Percentiles rank a stretch among this genome's conserved stretches.
phyloP scores from a whole-genome alignment of 352 stramenopile species.

The Thalassiosira gravida region DNA sequence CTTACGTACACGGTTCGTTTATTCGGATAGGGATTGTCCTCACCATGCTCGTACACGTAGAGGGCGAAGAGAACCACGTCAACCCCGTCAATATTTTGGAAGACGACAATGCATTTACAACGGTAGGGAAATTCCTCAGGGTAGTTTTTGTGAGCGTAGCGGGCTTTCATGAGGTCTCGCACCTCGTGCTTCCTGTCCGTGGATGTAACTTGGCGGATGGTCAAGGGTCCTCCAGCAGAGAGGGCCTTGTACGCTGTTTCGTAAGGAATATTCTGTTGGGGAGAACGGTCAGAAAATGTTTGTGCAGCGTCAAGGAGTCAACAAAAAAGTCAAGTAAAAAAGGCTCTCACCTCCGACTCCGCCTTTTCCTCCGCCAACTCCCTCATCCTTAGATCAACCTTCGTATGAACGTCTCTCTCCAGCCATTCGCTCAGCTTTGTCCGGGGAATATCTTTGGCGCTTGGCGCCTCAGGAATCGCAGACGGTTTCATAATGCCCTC shows the following conservation, averaged over 20 bases:
- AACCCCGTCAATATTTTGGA: conserved; percentile 98
- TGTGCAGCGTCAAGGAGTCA: conserved; percentile 19
- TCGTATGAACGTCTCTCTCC: conserved; percentile 89
- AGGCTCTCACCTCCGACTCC: conserved; percentile 76
- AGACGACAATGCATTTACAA: conserved; percentile 98
- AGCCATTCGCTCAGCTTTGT: conserved; percentile 94
- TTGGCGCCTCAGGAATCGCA: conserved; percentile 85
- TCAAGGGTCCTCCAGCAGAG: conserved; percentile 87
- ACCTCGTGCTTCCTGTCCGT: conserved; percentile 95
- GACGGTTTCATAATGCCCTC: no score
- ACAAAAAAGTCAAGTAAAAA: conserved; percentile 1
- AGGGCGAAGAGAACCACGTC: conserved; percentile 98
- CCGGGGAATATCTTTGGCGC: conserved; percentile 91
- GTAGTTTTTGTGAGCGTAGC: conserved; percentile 85
- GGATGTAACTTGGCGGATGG: conserved; percentile 93
- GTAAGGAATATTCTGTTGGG: conserved; percentile 71
- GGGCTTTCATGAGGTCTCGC: conserved; percentile 91
- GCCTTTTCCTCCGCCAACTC: conserved; percentile 84
- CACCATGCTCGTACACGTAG: conserved; percentile 99
- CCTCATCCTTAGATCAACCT: conserved; percentile 89
- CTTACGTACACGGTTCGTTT: conserved; percentile 95
- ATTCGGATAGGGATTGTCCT: conserved; percentile 95
- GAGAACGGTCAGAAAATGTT: conserved; percentile 28
- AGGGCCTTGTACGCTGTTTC: conserved; percentile 88
- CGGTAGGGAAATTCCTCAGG: conserved; percentile 88